phyloP scores from a whole-genome alignment of 2,329 filamentous ascomycete genomes.

The Diaporthe humulicola region DNA sequence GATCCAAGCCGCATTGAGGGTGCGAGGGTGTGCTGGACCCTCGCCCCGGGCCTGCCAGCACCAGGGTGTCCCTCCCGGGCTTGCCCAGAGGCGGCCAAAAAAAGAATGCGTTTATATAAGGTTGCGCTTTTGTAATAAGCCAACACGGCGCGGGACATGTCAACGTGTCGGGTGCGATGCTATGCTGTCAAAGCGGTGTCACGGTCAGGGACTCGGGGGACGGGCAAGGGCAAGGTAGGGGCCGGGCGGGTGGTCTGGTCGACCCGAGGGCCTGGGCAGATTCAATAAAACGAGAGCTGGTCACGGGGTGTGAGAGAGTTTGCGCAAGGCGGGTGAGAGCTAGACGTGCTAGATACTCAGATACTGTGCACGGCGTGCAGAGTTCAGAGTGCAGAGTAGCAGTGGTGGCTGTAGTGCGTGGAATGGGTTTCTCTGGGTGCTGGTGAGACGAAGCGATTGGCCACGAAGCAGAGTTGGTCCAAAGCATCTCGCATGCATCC shows the following conservation, averaged over 20 bases:
- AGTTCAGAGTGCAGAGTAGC: not conserved
- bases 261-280: constrained; percentile 11
- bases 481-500: constrained; percentile 29
- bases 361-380: not conserved
- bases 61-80: constrained; percentile 10
- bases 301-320: not conserved
- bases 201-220: not conserved
- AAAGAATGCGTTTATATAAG: constrained; percentile 27
- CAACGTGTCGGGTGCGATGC: constrained; percentile 10
- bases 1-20: constrained; percentile 30
- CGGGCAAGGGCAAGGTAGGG: not conserved
- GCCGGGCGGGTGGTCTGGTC: constrained; percentile 5
- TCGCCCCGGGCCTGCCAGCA: constrained; percentile 1
- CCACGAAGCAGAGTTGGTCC: constrained; percentile 17
- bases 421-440: not conserved
- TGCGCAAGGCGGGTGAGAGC: not conserved
- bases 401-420: not conserved
- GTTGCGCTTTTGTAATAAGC: constrained; percentile 18
- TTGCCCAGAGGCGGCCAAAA: constrained; percentile 6
- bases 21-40: constrained; percentile 20
- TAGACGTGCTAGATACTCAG: too few relatives aligned
- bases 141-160: constrained; percentile 11
- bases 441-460: constrained; percentile 23
- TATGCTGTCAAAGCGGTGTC: constrained; percentile 27
- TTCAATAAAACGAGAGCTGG: constrained; percentile 7